Base-by-base conservation (phyloP, 257 asterid species). In the Lycium barbarum region DNA sequence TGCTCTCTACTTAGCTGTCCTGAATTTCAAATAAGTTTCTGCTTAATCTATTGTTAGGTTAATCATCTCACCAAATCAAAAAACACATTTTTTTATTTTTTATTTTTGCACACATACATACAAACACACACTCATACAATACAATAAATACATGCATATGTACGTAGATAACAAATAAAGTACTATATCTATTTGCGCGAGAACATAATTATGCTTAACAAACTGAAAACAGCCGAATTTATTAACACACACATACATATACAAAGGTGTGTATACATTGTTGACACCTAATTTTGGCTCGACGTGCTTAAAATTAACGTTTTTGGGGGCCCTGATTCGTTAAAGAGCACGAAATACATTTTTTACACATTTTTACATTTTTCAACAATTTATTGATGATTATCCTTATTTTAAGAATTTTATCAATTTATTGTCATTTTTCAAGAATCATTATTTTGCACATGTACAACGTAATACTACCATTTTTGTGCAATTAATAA, bases 1-100 rank as follows among this genome's bases (percentile, higher is more conserved):
- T 67, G 98, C 91, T 87, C 99, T 94, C 98, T 97, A 97, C 86
- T 93, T 97, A 76, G 98, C 98, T 83, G 98, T 95, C 96, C 98
- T 97, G 91, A 84, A 88, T 38, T 88, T 72, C 51, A 65, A 78
- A 43, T n/a, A 83, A 71, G 63, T 22, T 11, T 45, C 26, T 8
- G 57, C 47, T 45, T 45, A 63, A 71, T 68, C 67, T 55, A 59
- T 17, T 10, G 33, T 26, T 26, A 26, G 33, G 33, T 26, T 26
- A 72, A 73, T 20, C 76, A 43, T 88, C 14, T 22, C 72, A 20
- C 83, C 83, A n/a, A 54, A 33, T 40, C 51, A 14, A 53, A 53
- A 12, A 83, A n/a, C 63, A 70, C 54, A 10, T 67, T 14, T 3
- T 53, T 15, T 4, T 2, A 7, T 51, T 51, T 33, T 9, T 78